A percentile compares a stretch with the other conserved stretches of the same genome.
These are phyloP conservation scores for Umbelopsis vinacea DNA, from an alignment of 192 early-diverging fungal species.

Conservation along the genomic window DNA sequence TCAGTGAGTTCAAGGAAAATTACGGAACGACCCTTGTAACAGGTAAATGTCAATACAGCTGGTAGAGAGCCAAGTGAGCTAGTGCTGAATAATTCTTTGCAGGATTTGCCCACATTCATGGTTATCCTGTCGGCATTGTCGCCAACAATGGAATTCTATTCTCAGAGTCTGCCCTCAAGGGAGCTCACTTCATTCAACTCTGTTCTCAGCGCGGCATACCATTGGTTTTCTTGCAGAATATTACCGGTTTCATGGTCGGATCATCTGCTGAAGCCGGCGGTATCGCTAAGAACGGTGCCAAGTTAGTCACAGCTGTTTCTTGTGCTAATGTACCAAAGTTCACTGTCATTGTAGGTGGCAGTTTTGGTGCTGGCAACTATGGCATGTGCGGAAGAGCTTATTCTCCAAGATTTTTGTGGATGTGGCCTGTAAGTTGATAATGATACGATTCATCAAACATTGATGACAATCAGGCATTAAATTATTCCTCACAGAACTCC, in stretches of 20 bases:
- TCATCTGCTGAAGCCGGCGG: conserved; percentile 92
- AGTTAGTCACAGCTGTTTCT: conserved; percentile 93
- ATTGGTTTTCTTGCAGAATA: conserved; percentile 94
- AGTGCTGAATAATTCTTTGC: neutral
- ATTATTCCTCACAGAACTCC: conserved; percentile 53
- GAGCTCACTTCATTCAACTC: conserved; percentile 94
- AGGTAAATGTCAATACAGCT: conserved; percentile 39
- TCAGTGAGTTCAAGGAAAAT: conserved; percentile 92
- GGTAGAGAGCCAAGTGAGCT: no score
- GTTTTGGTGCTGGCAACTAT: conserved; percentile 91
- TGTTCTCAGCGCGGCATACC: conserved; percentile 89
- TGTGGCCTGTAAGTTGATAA: conserved; percentile 78
- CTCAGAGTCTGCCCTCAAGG: conserved; percentile 92
- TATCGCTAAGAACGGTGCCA: conserved; percentile 98
- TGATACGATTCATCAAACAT: neutral
- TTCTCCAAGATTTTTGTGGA: conserved; percentile 93
- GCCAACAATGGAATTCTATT: conserved; percentile 97
- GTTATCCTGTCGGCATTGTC: conserved; percentile 90
- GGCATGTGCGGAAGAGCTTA: conserved; percentile 98
- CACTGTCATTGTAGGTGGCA: conserved; percentile 78
- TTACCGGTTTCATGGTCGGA: conserved; percentile 97
- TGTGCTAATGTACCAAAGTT: conserved; percentile 94
- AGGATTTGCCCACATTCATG: conserved; percentile 90
- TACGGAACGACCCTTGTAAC: conserved; percentile 92
- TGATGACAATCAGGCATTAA: neutral